Evolutionary conservation across 306 rosid species (phyloP).

Genomic region (Alnus glutinosa): DNA sequence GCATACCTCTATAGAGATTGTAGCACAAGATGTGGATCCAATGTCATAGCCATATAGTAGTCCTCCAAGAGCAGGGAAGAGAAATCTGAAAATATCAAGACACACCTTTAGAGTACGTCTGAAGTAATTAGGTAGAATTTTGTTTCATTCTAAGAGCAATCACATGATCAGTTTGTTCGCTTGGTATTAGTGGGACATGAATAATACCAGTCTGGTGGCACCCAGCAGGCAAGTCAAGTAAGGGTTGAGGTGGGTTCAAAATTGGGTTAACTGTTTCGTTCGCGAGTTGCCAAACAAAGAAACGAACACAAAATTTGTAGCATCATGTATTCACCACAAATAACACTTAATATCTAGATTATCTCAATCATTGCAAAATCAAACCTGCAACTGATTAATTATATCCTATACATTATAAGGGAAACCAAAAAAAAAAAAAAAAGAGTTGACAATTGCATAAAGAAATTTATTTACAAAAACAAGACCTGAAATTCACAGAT

Average conservation of each 20-base stretch:
- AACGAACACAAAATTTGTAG: background rate
- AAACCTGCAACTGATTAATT: background rate
- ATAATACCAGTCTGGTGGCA: background rate
- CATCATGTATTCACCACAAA: background rate
- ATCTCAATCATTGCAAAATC: background rate
- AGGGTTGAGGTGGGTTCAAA: background rate
- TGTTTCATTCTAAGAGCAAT: conserved; percentile 10
- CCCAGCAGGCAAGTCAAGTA: background rate
- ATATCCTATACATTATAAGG: background rate
- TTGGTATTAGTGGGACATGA: background rate
- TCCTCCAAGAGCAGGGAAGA: conserved; percentile 97
- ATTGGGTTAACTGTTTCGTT: background rate
- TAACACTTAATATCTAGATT: background rate
- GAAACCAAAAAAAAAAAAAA: background rate
- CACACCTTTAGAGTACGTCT: conserved; percentile 19
- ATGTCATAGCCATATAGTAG: conserved; percentile 89
- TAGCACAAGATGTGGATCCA: conserved; percentile 87
- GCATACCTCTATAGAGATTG: conserved; percentile 72
- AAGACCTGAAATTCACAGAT: background rate
- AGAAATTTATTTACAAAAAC: background rate
- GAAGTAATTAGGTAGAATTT: conserved; percentile 5
- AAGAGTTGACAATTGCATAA: background rate
- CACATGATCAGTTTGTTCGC: conserved; percentile 11
- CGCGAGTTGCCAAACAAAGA: background rate
- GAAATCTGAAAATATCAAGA: conserved; percentile 60